Percentiles rank a stretch among this genome's conserved stretches.
Conservation (phyloP, 2,329 filamentous ascomycete genomes). For the Sporothrix humicola region DNA sequence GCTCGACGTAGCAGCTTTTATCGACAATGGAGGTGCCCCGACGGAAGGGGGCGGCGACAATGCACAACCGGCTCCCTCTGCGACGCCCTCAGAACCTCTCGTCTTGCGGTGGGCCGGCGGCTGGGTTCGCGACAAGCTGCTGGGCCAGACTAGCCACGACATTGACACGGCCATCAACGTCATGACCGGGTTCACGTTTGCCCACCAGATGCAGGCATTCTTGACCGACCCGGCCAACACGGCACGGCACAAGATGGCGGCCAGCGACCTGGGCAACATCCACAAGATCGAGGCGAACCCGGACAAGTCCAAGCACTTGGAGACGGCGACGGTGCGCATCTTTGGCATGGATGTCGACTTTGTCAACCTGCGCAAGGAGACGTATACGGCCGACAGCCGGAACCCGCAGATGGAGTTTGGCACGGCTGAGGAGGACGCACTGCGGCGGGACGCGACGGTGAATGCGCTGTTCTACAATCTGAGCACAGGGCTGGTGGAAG, state of each 20-base stretch:
- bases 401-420: conserved; percentile 95
- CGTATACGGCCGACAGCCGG: conserved; percentile 84
- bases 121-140: conserved; percentile 85
- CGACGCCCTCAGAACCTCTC: conserved; percentile 53
- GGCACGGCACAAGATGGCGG: conserved; percentile 63
- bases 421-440: conserved; percentile 85
- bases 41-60: not conserved
- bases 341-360: conserved; percentile 90
- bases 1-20: conserved; percentile 77
- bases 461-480: conserved; percentile 98
- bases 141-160: conserved; percentile 74
- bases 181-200: conserved; percentile 82
- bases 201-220: conserved; percentile 70
- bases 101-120: conserved; percentile 81
- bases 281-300: conserved; percentile 92
- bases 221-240: conserved; percentile 65
- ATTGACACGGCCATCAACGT: conserved; percentile 86
- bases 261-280: conserved; percentile 71
- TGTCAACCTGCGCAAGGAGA: conserved; percentile 92
- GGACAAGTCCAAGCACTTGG: conserved; percentile 94
- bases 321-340: conserved; percentile 85
- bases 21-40: conserved; percentile 52
- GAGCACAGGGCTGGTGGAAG: conserved; percentile 77
- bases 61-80: no score
- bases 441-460: conserved; percentile 88